These are phyloP conservation scores for Tricholoma sp. DNA, from an alignment of 768 basidiomycete genomes.

Conservation along the genomic window DNA sequence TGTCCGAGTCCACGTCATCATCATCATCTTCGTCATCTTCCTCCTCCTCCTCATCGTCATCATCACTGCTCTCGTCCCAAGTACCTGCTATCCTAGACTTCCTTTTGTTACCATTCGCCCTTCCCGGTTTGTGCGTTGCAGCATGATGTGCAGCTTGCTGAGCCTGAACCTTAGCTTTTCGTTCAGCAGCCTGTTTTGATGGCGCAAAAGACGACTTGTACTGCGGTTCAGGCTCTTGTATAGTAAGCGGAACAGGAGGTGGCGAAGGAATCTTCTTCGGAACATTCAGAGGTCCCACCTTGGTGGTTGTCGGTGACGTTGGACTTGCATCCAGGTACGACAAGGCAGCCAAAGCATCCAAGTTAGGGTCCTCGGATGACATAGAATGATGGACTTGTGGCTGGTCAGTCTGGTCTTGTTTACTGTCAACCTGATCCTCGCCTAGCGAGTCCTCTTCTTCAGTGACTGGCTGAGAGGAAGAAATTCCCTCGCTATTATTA, in stretches of 20 bases:
- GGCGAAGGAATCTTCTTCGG: constrained; percentile 21
- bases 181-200: constrained; percentile 76
- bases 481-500: constrained; percentile 32
- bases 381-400: constrained; percentile 6
- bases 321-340: constrained; percentile 59
- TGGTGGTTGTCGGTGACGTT: constrained; percentile 21
- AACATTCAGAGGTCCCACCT: constrained; percentile 33
- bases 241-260: constrained; percentile 19
- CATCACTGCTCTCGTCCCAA: constrained; percentile 73
- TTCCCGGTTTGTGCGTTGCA: constrained; percentile 70
- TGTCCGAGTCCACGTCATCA: constrained; percentile 67
- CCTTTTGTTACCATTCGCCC: constrained; percentile 57
- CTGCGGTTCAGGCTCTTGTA: constrained; percentile 23
- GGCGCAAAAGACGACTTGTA: constrained; percentile 88
- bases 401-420: constrained; percentile 6
- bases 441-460: constrained; percentile 29
- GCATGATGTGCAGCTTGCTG: constrained; percentile 80
- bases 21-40: constrained; percentile 72
- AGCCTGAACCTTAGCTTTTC: constrained; percentile 79
- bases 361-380: constrained; percentile 44
- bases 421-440: constrained; percentile 14
- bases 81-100: constrained; percentile 54
- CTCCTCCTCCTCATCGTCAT: constrained; percentile 85
- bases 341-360: constrained; percentile 75
- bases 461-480: constrained; percentile 32